Evolutionary conservation across 495 filamentous ascomycete genomes (phyloP), one percentile per base, ranked within the genome.

Genomic region (Letharia lupina): DNA sequence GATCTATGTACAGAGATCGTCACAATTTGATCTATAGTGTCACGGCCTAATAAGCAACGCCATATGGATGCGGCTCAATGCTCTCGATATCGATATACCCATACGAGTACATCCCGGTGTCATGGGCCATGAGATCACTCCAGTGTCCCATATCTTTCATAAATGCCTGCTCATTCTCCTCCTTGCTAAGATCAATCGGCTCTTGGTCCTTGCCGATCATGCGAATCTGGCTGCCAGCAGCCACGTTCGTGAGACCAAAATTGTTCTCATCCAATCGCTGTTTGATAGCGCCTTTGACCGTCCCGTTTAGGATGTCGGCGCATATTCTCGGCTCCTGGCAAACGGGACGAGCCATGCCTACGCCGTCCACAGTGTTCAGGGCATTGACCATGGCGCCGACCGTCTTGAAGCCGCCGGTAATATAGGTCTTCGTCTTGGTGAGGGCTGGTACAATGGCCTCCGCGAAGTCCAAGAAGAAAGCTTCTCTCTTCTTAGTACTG

Each of bases 381-480:
- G 84, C 85, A 40, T 81, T 74, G 41, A 84, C 81, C 86, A 89
- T 87, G 4, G 77, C 87, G n/a, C 77, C 77, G 1, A 78, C 84
- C 2, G 85, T 82, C 68, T 80, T 77, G 65, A 89, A 77, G 4
- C 86, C 86, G 20, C 87, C 87, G 5, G 86, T 89, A 62, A 89
- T 75, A 66, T 84, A 87, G 2, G 76, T 76, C 70, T 80, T 83
- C 16, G 83, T 84, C 70, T 82, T 78, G 33, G 67, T 77, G 37
- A 86, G 75, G 16, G 75, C 75, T n/a, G 82, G 83, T 12, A 79
- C 77, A 58, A 88, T 87, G 54, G 75, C 65, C 48, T 87, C 81
- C 6, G 86, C 86, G 65, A 87, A 88, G 20, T 88, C 83, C 58
- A 89, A 73, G 76, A 89, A 89, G 75, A 86, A 87, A 8, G 84